Base-by-base conservation (phyloP, 345 rosid species). In the Bretschneidera sinensis region DNA sequence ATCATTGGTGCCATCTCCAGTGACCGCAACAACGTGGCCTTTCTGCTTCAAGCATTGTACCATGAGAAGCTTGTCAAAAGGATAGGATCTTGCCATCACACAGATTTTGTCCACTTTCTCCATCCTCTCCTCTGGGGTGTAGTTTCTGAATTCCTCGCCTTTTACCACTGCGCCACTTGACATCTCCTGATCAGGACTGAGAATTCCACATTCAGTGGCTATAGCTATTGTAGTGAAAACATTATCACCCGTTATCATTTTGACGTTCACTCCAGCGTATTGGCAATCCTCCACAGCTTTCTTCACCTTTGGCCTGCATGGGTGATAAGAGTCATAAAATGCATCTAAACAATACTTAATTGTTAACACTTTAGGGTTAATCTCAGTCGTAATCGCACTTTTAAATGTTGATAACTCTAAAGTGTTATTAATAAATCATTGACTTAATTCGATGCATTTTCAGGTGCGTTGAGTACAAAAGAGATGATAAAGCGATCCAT, bases 41-140 rank as follows among this genome's bases (percentile, higher is more conserved):
- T 83, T 64, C 66, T 75, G 76, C 59, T 79, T 84, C 53, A 91
- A 71, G 70, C 92, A 79, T 53, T 87, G 78, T 48, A 90, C 97
- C 92, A 87, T 85, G 2, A 85, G 76, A 59, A 85, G 87, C 35
- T 85, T 91, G 57, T 90, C 92, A 0, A 79, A 67, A 0, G 96
- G 92, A 9, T 87, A 87, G 0, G 95, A 85, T 64, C 96, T 74
- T 9, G 92, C 96, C 91, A 91, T 91, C 19, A 91, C 97, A 1
- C 76, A 49, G 65, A 90, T 87, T 6, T 66, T 75, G 10, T 90
- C 87, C 0, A 81, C 81, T 53, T 55, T 85, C 66, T 67, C 57
- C 64, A 80, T 64, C 43, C 85, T 67, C 47, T 85, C 70, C 55
- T 81, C 71, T 0, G 55, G 76, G 1, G 78, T 63, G 31, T 67